Conservation (phyloP, 768 basidiomycete genomes). For the Holtermanniella nyarrowii region DNA sequence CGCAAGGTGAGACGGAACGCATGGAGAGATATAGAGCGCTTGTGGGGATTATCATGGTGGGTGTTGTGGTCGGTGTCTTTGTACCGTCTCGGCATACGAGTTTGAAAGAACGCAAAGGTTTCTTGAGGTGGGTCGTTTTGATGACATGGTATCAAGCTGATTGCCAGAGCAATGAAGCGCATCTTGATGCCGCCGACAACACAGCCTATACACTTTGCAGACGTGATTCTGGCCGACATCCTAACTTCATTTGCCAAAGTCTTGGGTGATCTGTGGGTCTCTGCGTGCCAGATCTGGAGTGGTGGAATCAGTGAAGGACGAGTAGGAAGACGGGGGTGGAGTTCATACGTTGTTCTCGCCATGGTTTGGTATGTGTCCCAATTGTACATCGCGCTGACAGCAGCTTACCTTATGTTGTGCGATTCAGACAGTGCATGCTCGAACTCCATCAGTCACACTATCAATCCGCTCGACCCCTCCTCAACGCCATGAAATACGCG, state of each 20-base stretch:
- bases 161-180: constrained; percentile 56
- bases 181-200: constrained; percentile 59
- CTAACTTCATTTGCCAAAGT: constrained; percentile 96
- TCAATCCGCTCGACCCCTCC: constrained; percentile 60
- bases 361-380: constrained; percentile 65
- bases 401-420: constrained; percentile 79
- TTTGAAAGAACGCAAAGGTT: constrained; percentile 64
- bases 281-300: constrained; percentile 71
- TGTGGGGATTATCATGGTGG: constrained; percentile 57
- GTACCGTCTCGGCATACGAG: constrained; percentile 56
- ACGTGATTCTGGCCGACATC: constrained; percentile 89
- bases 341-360: constrained; percentile 65
- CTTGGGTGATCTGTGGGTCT: constrained; percentile 86
- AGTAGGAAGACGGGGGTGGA: constrained; percentile 54
- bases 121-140: constrained; percentile 59
- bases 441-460: constrained; percentile 63
- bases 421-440: constrained; percentile 84
- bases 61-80: constrained; percentile 51
- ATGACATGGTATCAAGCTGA: neutral
- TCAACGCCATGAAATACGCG: constrained; percentile 92
- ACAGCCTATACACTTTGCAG: constrained; percentile 68
- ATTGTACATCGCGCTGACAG: neutral
- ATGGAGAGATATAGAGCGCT: constrained; percentile 71
- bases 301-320: constrained; percentile 63
- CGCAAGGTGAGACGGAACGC: constrained; percentile 49